Evolutionary conservation across 495 filamentous ascomycete species (phyloP).

Genomic region (Cairneyella variabilis): DNA sequence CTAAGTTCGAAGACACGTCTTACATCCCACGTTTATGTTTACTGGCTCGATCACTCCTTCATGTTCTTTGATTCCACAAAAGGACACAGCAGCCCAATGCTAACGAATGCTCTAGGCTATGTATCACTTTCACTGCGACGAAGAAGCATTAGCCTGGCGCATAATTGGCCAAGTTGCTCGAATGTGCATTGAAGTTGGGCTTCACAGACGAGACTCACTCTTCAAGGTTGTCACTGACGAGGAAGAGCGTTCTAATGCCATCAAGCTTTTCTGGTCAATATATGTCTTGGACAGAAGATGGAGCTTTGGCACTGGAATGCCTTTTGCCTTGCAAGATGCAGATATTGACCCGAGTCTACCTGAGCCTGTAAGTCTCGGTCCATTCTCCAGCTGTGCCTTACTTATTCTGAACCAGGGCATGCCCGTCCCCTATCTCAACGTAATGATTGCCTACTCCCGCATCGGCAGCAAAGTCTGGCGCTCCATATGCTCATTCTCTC

Average conservation of each 20-base stretch:
- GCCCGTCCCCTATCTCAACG: slow-evolving; percentile 59
- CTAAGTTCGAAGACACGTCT: too few relatives aligned
- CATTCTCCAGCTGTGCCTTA: too few relatives aligned
- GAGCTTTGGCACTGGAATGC: slow-evolving; percentile 77
- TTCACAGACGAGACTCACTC: slow-evolving; percentile 72
- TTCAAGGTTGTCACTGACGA: slow-evolving; percentile 60
- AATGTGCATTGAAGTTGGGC: slow-evolving; percentile 74
- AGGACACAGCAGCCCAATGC: too few relatives aligned
- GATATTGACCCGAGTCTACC: slow-evolving; percentile 78
- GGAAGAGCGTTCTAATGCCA: slow-evolving; percentile 57
- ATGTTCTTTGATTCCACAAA: too few relatives aligned
- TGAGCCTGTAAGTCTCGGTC: slow-evolving; percentile 67
- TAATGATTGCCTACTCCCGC: slow-evolving; percentile 74
- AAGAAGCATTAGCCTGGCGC: slow-evolving; percentile 77
- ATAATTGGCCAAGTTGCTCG: slow-evolving; percentile 71
- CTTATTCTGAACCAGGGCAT: too few relatives aligned
- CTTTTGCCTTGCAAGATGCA: slow-evolving; percentile 76
- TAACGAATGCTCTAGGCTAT: slow-evolving; percentile 54
- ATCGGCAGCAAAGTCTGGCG: slow-evolving; percentile 80
- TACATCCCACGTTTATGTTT: too few relatives aligned
- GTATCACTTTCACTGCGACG: slow-evolving; percentile 78
- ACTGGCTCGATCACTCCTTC: too few relatives aligned
- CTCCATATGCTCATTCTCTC: slow-evolving; percentile 50
- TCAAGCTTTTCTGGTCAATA: slow-evolving; percentile 74
- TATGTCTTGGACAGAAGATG: slow-evolving; percentile 78